Conservation (phyloP, 2,329 filamentous ascomycete species). For the Phyllosticta citribraziliensis region DNA sequence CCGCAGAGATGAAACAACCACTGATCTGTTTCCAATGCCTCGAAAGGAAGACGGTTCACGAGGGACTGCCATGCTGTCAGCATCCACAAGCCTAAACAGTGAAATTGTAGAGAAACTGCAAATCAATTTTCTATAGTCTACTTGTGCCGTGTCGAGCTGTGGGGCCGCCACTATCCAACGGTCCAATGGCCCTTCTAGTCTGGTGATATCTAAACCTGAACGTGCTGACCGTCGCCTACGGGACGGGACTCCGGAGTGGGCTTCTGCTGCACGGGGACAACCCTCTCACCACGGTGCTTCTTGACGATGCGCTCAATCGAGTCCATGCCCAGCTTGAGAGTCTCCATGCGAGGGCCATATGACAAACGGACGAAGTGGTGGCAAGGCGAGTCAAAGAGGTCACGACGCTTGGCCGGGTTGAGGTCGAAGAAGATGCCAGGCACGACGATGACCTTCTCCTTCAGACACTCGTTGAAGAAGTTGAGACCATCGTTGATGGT, state of each 20-base stretch:
- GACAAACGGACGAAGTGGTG: constrained; percentile 46
- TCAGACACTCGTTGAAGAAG: constrained; percentile 90
- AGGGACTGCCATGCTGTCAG: neutral
- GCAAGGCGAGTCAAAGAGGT: constrained; percentile 89
- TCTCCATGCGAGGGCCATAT: constrained; percentile 32
- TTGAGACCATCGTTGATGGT: constrained; percentile 86
- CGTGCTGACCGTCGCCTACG: neutral
- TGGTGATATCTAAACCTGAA: neutral
- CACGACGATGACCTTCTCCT: constrained; percentile 93
- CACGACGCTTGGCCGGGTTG: constrained; percentile 79
- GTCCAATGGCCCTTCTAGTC: neutral
- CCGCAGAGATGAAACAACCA: neutral
- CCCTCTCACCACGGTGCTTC: constrained; percentile 18
- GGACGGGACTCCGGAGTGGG: neutral
- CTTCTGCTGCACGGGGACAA: neutral
- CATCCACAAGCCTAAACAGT: neutral
- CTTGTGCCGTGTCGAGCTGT: neutral
- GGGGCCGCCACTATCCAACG: neutral
- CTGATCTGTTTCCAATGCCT: neutral
- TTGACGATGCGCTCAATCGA: constrained; percentile 30
- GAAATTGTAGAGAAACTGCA: neutral
- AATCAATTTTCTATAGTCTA: neutral
- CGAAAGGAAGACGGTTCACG: neutral
- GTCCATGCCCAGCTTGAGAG: constrained; percentile 30
- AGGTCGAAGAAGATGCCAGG: constrained; percentile 97